phyloP scores from a whole-genome alignment of 192 early-diverging fungal species.

The Mortierella claussenii region DNA sequence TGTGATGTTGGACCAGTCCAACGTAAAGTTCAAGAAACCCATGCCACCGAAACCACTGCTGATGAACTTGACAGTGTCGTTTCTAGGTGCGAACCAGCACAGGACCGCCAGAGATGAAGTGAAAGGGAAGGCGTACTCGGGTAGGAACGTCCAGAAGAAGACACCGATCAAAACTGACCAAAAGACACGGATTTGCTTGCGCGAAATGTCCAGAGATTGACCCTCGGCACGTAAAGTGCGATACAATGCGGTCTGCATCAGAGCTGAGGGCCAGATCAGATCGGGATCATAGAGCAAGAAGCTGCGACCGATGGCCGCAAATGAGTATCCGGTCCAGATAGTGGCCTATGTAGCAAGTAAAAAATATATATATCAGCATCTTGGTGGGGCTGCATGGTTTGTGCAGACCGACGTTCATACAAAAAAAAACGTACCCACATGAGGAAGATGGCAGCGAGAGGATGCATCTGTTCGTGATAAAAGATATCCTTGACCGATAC shows the following conservation, averaged over 20 bases:
- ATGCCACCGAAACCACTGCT: conserved; percentile 58
- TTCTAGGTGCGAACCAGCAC: conserved; percentile 52
- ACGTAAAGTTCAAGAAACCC: conserved; percentile 59
- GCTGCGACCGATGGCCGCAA: conserved; percentile 48
- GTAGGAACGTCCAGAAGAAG: conserved; percentile 56
- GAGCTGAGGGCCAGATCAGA: conserved; percentile 54
- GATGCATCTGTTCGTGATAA: conserved; percentile 57
- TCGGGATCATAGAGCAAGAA: conserved; percentile 56
- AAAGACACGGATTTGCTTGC: conserved; percentile 52
- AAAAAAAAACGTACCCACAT: conserved; percentile 41
- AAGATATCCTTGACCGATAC: conserved; percentile 58
- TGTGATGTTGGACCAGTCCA: conserved; percentile 58
- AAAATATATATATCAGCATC: no score
- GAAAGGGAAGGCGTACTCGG: conserved; percentile 54
- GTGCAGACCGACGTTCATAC: neutral
- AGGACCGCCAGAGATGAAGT: conserved; percentile 50
- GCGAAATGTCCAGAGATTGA: conserved; percentile 25
- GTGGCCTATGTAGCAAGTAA: conserved; percentile 52
- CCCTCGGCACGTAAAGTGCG: conserved; percentile 50
- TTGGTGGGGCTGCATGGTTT: no score
- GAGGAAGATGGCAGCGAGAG: conserved; percentile 48
- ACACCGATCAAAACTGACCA: conserved; percentile 46
- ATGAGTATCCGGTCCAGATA: conserved; percentile 55
- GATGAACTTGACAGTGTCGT: conserved; percentile 51
- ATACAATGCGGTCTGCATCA: conserved; percentile 54